Percentiles rank a stretch among this genome's conserved stretches.
These are phyloP conservation scores for Erodium chrysanthum DNA, from an alignment of 441 rosid species.

Conservation along the genomic window DNA sequence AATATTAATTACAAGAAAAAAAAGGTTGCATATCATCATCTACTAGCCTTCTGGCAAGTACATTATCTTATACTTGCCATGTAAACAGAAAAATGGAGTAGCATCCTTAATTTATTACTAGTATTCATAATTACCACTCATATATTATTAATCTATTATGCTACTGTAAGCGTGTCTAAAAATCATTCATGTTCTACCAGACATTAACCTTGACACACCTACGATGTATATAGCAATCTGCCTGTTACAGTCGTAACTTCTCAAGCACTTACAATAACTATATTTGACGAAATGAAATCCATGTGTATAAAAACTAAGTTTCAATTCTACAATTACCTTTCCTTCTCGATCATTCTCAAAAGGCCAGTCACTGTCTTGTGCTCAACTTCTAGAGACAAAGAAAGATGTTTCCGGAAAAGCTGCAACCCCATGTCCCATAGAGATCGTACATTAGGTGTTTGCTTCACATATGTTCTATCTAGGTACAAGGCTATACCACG, in stretches of 20 bases:
- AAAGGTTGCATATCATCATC: background rate
- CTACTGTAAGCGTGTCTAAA: background rate
- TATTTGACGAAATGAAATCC: background rate
- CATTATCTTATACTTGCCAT: background rate
- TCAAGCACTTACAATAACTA: background rate
- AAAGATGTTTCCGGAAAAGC: conserved; percentile 80
- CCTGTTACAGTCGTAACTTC: background rate
- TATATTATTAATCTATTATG: background rate
- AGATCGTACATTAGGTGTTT: conserved; percentile 68
- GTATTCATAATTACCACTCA: background rate
- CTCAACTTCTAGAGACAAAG: conserved; percentile 78
- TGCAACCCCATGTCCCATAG: conserved; percentile 99
- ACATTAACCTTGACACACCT: background rate
- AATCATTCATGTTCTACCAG: background rate
- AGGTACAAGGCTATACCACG: conserved; percentile 87
- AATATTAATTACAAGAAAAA: background rate
- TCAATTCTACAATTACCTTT: conserved; percentile 44
- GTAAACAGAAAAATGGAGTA: background rate
- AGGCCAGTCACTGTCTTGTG: conserved; percentile 95
- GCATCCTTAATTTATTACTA: background rate
- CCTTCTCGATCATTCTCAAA: conserved; percentile 85
- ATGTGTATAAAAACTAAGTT: background rate
- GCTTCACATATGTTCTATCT: conserved; percentile 88
- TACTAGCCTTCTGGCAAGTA: background rate
- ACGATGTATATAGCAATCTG: background rate